Conservation (phyloP, 495 filamentous ascomycete species). For the Aspergillus carlsbadensis region DNA sequence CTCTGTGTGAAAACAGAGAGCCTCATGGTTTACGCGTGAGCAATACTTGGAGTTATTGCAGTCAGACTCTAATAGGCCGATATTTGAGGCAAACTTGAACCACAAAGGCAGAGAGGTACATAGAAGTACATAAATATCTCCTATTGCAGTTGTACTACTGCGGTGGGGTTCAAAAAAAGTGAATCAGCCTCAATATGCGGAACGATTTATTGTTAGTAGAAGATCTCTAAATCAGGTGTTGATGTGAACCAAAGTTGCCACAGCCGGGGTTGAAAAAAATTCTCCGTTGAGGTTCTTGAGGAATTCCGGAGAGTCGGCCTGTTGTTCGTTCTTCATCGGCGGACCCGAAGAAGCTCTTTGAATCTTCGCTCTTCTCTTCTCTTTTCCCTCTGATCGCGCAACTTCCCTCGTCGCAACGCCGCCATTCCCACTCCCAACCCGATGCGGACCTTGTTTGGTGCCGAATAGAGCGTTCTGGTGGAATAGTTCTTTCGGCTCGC, state of each 20-base stretch:
- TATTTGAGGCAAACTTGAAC: no score
- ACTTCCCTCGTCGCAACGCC: constrained; percentile 24
- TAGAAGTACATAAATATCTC: no score
- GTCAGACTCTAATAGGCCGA: no score
- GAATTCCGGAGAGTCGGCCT: constrained; percentile 12
- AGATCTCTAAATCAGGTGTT: no score
- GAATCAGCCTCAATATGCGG: no score
- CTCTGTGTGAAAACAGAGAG: no score
- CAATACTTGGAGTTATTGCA: no score
- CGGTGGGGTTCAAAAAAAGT: no score
- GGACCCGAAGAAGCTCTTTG: constrained; percentile 19
- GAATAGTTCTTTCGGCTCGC: constrained; percentile 29
- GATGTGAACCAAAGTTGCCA: constrained; percentile 7
- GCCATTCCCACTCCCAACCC: constrained; percentile 12
- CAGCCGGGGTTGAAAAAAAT: constrained; percentile 1
- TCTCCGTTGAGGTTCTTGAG: constrained; percentile 9
- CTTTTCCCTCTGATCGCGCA: constrained; percentile 20
- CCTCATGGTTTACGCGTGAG: no score
- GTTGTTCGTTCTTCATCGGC: constrained; percentile 15
- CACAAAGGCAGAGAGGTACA: no score
- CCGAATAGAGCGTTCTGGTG: constrained; percentile 26
- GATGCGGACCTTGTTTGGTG: constrained; percentile 23
- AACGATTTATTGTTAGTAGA: background rate
- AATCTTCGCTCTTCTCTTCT: constrained; percentile 11
- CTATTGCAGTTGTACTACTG: no score